Conservation (phyloP, 2,329 filamentous ascomycete genomes). For the Aureobasidium sp. region DNA sequence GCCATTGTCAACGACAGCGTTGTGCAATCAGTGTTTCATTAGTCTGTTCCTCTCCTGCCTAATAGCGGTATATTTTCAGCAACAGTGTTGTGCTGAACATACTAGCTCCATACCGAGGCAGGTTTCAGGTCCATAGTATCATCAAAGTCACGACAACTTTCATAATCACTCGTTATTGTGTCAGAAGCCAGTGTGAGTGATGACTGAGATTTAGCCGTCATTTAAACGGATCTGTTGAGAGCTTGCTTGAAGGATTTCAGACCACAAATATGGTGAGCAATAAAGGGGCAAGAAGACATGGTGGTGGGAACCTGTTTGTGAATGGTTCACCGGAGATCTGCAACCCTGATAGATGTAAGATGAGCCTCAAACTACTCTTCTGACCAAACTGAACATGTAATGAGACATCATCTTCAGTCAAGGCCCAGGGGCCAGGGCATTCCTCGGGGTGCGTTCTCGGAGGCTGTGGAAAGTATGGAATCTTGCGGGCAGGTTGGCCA, state of each 20-base stretch:
- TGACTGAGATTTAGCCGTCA: background rate
- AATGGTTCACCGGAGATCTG: background rate
- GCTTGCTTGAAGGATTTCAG: background rate
- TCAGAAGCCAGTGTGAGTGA: background rate
- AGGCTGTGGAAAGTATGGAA: background rate
- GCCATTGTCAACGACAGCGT: background rate
- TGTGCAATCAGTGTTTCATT: background rate
- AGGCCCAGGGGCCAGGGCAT: background rate
- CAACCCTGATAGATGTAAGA: background rate
- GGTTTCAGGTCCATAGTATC: background rate
- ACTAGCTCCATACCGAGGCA: background rate
- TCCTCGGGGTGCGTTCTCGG: background rate
- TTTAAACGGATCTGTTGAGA: background rate
- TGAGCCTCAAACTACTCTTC: background rate
- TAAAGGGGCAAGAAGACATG: background rate
- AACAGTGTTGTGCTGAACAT: background rate
- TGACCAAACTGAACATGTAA: constrained; percentile 6
- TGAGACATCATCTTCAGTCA: background rate
- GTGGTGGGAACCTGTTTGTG: too few relatives aligned
- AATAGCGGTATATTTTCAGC: background rate
- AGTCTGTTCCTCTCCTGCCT: background rate
- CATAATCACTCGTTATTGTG: background rate
- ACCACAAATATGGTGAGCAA: background rate
- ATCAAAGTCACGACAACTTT: background rate
- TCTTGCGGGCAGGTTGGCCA: background rate